Conservation (phyloP, 1,139 yeast genomes). For the Debaryomycetaceae sp. region DNA sequence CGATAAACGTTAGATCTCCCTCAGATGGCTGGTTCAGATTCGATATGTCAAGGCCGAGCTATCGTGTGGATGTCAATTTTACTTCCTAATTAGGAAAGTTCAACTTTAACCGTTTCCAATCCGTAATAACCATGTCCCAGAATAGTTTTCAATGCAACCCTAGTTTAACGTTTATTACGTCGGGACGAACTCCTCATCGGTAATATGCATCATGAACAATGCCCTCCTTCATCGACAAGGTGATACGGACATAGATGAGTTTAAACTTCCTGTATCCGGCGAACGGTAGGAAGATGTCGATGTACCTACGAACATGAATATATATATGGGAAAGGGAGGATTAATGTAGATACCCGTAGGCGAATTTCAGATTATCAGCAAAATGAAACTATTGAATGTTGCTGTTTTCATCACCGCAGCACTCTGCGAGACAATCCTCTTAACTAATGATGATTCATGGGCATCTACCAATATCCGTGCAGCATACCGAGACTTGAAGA, state of each 20-base stretch:
- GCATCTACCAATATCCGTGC: slow-evolving; percentile 32
- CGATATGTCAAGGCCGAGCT: neutral
- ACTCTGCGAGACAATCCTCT: slow-evolving; percentile 20
- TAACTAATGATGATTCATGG: slow-evolving; percentile 33
- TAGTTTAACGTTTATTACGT: neutral
- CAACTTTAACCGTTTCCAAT: neutral
- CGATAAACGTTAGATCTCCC: neutral
- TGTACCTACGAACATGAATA: too few species aligned
- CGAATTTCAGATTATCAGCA: neutral
- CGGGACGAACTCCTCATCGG: neutral
- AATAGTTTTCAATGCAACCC: neutral
- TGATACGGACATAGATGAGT: neutral
- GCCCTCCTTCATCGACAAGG: neutral
- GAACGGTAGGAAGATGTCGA: too few species aligned
- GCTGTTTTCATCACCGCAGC: neutral
- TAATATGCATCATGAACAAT: neutral
- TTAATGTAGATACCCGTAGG: neutral
- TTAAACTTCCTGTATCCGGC: too few species aligned
- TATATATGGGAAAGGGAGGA: neutral
- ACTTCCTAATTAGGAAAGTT: neutral
- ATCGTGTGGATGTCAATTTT: neutral
- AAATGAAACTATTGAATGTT: neutral
- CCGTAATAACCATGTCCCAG: neutral
- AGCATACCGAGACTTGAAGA: slow-evolving; percentile 24
- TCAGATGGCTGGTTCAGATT: neutral